Base-by-base conservation (phyloP, 805 yeast species). In the Scheffersomyces spartinae region DNA sequence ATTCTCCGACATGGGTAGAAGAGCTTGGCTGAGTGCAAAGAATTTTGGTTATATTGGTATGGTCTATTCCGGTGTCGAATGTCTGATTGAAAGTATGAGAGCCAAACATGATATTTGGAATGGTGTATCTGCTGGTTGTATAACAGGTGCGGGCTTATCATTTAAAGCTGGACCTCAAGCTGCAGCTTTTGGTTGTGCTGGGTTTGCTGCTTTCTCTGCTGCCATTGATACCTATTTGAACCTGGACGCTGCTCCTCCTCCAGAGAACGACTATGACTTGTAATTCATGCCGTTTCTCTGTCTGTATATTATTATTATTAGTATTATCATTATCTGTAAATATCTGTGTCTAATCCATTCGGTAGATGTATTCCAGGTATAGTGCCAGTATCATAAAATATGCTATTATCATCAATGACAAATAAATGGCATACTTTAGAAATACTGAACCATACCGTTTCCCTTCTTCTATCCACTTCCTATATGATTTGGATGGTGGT, bases 121-220 rank as follows among this genome's bases (percentile, higher is more conserved):
- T 47, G 95, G 96, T 23, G 72, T 83, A 3, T 66, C 72, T 22
- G 97, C 97, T 4, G 98, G 98, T 2, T 91, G 96, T 55, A 61
- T 88, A 18, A 91, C 98, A 1, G 98, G 98, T 22, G 98, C 95
- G 17, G 96, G 95, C 0, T 65, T 91, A 26, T 94, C 96, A 2
- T 68, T 81, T 39, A 83, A 80, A 46, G 73, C 91, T 24, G 98
- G 98, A 1, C 98, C 98, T 1, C 85, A 77, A 41, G 93, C 94
- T 15, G 91, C 95, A 0, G 41, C 74, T 14, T 49, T 86, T 31
- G 98, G 98, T 1, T 91, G 97, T 63, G 95, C 93, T 15, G 98
- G 96, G 6, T 91, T 91, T 59, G 96, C 97, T 3, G 94, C 91
- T 6, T 91, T 91, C 50, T 78, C 94, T 29, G 75, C 84, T 4